phyloP scores from a whole-genome alignment of 306 rosid species.

The Vachellia collinsii region DNA sequence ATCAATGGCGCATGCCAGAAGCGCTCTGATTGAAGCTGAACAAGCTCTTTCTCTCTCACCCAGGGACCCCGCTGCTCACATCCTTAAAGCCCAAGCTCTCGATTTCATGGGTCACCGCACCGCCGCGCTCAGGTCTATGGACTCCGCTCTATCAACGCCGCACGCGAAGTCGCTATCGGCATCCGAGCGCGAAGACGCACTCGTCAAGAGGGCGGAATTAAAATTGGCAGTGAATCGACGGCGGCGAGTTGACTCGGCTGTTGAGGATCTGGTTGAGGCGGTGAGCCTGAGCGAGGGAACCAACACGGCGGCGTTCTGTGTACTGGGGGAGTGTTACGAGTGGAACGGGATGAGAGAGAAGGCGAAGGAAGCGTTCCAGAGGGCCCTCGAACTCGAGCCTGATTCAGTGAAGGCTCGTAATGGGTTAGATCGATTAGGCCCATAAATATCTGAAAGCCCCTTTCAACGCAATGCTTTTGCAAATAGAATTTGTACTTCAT shows the following conservation, averaged over 20 bases:
- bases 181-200: slow-evolving; percentile 47
- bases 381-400: slow-evolving; percentile 50
- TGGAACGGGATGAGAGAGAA: slow-evolving; percentile 54
- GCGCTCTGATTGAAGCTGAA: slow-evolving; percentile 55
- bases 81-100: slow-evolving; percentile 56
- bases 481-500: background rate
- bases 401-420: slow-evolving; percentile 41
- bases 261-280: slow-evolving; percentile 60
- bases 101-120: slow-evolving; percentile 47
- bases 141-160: slow-evolving; percentile 55
- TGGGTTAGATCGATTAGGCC: slow-evolving; percentile 45
- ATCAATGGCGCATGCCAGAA: slow-evolving; percentile 53
- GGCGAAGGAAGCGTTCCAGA: slow-evolving; percentile 51
- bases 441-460: background rate
- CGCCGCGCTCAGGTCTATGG: slow-evolving; percentile 54
- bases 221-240: slow-evolving; percentile 53
- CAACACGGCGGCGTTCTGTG: slow-evolving; percentile 46
- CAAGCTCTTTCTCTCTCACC: slow-evolving; percentile 59
- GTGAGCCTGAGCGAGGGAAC: slow-evolving; percentile 31
- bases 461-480: background rate
- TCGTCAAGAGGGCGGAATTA: slow-evolving; percentile 63
- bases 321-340: slow-evolving; percentile 71
- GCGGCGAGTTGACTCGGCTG: slow-evolving; percentile 68
- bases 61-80: slow-evolving; percentile 54
- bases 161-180: slow-evolving; percentile 45